These are phyloP conservation scores for Termitomyces sp. DNA, from an alignment of 1,284 basidiomycete species.

Conservation along the genomic window DNA sequence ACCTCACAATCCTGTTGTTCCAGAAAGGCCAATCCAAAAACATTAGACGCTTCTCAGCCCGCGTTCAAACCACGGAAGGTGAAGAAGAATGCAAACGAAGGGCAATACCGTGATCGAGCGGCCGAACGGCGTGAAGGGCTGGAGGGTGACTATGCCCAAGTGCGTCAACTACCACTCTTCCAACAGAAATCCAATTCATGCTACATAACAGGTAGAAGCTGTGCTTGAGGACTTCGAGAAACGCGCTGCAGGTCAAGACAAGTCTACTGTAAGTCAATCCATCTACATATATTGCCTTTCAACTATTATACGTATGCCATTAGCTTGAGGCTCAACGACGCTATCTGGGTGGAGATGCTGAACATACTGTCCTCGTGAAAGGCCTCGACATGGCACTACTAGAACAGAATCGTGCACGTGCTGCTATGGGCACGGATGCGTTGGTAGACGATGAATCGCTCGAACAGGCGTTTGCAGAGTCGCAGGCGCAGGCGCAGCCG, in stretches of 20 bases:
- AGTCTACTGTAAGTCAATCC: slow-evolving; percentile 44
- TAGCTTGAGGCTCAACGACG: slow-evolving; percentile 74
- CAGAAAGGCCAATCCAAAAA: slow-evolving; percentile 25
- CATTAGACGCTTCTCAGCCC: slow-evolving; percentile 39
- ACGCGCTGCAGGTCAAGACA: slow-evolving; percentile 51
- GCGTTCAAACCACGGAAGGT: slow-evolving; percentile 75
- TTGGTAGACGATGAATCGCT: slow-evolving; percentile 69
- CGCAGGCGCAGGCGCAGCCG: slow-evolving; percentile 23
- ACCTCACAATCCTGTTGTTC: neutral
- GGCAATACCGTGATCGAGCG: slow-evolving; percentile 65
- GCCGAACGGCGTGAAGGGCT: slow-evolving; percentile 58
- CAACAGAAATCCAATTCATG: neutral
- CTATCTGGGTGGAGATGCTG: slow-evolving; percentile 85
- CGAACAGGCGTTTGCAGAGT: slow-evolving; percentile 63
- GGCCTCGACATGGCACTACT: slow-evolving; percentile 86
- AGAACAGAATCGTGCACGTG: slow-evolving; percentile 75
- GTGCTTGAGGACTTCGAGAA: slow-evolving; percentile 78
- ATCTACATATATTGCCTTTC: neutral
- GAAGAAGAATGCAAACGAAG: slow-evolving; percentile 46
- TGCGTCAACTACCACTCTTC: slow-evolving; percentile 24
- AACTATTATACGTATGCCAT: slow-evolving; percentile 3
- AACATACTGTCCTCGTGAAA: slow-evolving; percentile 83
- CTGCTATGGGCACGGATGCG: slow-evolving; percentile 34
- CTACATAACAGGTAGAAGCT: slow-evolving; percentile 73
- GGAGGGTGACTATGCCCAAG: slow-evolving; percentile 67